Evolutionary conservation across 2,329 filamentous ascomycete species (phyloP), one percentile per base, ranked within the genome.

Genomic region (Corynespora cassiicola): DNA sequence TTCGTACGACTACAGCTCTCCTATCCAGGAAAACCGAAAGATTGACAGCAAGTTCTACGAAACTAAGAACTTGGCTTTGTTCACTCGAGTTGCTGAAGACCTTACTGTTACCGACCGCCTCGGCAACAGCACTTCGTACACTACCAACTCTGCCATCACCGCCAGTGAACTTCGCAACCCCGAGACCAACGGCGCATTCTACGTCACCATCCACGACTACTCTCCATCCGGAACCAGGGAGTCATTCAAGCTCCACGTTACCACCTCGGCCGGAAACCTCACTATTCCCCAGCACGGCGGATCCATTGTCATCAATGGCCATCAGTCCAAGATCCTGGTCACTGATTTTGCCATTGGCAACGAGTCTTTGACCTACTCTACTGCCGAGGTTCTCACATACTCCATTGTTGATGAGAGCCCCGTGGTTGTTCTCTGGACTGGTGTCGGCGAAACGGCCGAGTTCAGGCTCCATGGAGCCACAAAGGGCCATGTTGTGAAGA

Each of bases 1-100:
- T 3, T 82, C 78, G 20, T 85, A 85, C 48, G 82, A 85, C 56
- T 85, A 85, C 56, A 81, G 77, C 5, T 77, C 80, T 4, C 81
- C 82, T 0, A 80, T 85, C 11, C 78, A 77, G 1, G 80, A 84
- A 54, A 78, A 78, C 50, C 74, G 82, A 9, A 68, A 69, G 7
- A 78, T 85, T 14, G 75, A 76, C 27, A 74, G 73, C 50, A 85
- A 85, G 55, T 85, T 78, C 55, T 79, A 79, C 40, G 82, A 85
- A 61, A 84, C 80, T 0, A 85, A 85, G 58, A 71, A 84, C 15
- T 63, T 84, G 18, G 78, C 77, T 2, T 57, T 84, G 42, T 85
- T 85, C 55, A 81, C 80, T 0, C 74, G 80, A 19, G 73, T 77
- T 25, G 81, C 82, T 2, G 70, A 73, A 15, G 80, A 82, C 36